Conservation (phyloP, 768 basidiomycete genomes). For the Suillus weaverae region DNA sequence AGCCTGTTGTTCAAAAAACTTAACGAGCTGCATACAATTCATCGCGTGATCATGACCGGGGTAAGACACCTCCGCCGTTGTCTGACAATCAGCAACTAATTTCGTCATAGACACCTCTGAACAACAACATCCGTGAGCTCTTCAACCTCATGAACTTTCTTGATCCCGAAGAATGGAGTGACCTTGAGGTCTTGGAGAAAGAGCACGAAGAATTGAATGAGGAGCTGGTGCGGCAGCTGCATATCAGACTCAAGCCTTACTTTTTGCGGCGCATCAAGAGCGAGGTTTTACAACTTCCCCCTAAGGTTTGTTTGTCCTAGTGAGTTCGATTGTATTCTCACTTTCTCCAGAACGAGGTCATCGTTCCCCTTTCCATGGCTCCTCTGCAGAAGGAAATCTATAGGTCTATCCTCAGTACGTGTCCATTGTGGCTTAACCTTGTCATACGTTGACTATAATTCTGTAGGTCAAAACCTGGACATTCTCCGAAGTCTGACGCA, state of each 20-base stretch:
- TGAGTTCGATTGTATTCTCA: background rate
- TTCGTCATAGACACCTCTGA: slow-evolving; percentile 73
- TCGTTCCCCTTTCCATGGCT: slow-evolving; percentile 87
- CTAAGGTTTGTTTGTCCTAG: slow-evolving; percentile 58
- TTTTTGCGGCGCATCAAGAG: slow-evolving; percentile 93
- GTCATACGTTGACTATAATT: slow-evolving; percentile 7
- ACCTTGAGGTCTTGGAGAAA: slow-evolving; percentile 72
- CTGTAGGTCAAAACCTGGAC: slow-evolving; percentile 67
- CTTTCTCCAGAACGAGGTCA: slow-evolving; percentile 73
- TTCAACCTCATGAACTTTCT: slow-evolving; percentile 98
- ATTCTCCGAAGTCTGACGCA: slow-evolving; percentile 61
- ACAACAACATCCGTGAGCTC: slow-evolving; percentile 95
- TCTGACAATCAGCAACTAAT: background rate
- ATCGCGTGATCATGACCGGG: slow-evolving; percentile 89
- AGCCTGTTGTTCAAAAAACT: slow-evolving; percentile 81
- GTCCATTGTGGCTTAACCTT: slow-evolving; percentile 16
- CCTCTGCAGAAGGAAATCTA: slow-evolving; percentile 87
- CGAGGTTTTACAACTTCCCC: slow-evolving; percentile 88
- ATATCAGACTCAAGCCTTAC: slow-evolving; percentile 78
- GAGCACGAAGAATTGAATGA: slow-evolving; percentile 79
- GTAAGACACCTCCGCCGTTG: slow-evolving; percentile 37
- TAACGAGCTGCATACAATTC: slow-evolving; percentile 72
- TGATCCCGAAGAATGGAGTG: slow-evolving; percentile 71
- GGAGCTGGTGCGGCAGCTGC: slow-evolving; percentile 78
- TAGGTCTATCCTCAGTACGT: slow-evolving; percentile 75